Conservation (phyloP, 2,329 filamentous ascomycete species). For the Talaromyces sp. region DNA sequence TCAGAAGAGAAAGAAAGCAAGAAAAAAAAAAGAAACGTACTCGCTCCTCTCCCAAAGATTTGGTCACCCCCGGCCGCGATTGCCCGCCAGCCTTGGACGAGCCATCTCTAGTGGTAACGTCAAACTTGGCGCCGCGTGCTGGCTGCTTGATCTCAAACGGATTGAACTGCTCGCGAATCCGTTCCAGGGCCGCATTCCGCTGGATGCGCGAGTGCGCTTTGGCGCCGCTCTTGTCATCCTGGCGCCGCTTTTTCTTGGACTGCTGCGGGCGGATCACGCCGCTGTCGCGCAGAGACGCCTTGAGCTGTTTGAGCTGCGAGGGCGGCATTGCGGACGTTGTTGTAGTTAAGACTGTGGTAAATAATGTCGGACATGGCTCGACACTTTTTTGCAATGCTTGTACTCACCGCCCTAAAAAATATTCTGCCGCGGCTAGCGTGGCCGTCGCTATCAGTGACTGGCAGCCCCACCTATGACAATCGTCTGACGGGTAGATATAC, state of each 20-base stretch:
- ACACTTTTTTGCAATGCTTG: not conserved
- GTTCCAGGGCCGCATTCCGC: constrained; percentile 70
- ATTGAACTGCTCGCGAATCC: constrained; percentile 94
- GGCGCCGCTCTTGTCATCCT: constrained; percentile 61
- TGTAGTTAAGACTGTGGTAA: not conserved
- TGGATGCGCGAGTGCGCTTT: constrained; percentile 64
- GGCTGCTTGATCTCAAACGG: constrained; percentile 90
- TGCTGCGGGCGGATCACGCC: constrained; percentile 87
- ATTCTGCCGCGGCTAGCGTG: constrained; percentile 2
- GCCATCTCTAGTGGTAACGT: constrained; percentile 64
- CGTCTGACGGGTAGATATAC: too few species aligned
- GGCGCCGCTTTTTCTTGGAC: constrained; percentile 89
- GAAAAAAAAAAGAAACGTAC: constrained; percentile 40
- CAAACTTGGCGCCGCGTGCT: constrained; percentile 73
- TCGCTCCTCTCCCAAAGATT: constrained; percentile 79
- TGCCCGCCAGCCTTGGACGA: constrained; percentile 51
- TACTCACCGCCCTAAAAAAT: not conserved
- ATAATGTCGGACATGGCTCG: not conserved
- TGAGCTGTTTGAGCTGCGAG: constrained; percentile 93
- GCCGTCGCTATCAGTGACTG: not conserved
- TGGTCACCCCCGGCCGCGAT: constrained; percentile 76
- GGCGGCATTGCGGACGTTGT: constrained; percentile 64
- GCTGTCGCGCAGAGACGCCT: constrained; percentile 81
- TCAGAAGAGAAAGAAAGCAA: too few species aligned
- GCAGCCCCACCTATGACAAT: too few species aligned